Conservation (phyloP, 139 green algal genomes). For the Coccomyxa sp. region DNA sequence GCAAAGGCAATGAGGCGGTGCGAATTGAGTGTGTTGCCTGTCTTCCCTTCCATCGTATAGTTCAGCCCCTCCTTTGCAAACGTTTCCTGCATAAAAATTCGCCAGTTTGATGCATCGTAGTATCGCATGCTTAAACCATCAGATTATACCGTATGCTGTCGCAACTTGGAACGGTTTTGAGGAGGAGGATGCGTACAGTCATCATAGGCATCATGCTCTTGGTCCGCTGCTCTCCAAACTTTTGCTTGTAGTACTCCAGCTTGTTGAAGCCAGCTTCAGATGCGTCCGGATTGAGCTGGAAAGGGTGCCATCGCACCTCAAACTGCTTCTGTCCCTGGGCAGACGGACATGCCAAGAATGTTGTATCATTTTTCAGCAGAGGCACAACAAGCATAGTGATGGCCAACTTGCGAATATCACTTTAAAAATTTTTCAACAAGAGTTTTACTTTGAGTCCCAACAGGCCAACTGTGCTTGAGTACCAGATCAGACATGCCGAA, state of each 20-base stretch:
- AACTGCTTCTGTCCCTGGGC: constrained; percentile 4
- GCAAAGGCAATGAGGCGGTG: constrained; percentile 44
- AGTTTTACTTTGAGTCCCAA: background rate
- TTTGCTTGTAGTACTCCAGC: constrained; percentile 51
- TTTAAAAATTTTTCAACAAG: too few relatives aligned
- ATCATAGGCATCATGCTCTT: constrained; percentile 47
- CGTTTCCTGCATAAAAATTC: constrained; percentile 3
- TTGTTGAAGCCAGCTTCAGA: constrained; percentile 55
- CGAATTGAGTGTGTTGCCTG: constrained; percentile 55
- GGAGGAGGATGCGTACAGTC: constrained; percentile 13
- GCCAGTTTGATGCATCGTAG: background rate
- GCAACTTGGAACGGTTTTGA: background rate
- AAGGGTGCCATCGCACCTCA: constrained; percentile 48
- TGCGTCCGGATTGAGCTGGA: constrained; percentile 43
- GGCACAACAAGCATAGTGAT: too few relatives aligned
- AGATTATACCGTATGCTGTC: background rate
- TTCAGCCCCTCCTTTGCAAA: constrained; percentile 38
- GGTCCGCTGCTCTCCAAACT: constrained; percentile 46
- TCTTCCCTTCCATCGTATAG: constrained; percentile 49
- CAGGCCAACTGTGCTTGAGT: constrained; percentile 18
- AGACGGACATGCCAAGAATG: too few relatives aligned
- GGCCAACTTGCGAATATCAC: too few relatives aligned
- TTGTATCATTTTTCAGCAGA: too few relatives aligned
- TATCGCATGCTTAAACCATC: background rate
- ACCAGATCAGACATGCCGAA: constrained; percentile 1